Conservation (phyloP, 202 grass and related monocot genomes). For the Elaeis oleifera region DNA sequence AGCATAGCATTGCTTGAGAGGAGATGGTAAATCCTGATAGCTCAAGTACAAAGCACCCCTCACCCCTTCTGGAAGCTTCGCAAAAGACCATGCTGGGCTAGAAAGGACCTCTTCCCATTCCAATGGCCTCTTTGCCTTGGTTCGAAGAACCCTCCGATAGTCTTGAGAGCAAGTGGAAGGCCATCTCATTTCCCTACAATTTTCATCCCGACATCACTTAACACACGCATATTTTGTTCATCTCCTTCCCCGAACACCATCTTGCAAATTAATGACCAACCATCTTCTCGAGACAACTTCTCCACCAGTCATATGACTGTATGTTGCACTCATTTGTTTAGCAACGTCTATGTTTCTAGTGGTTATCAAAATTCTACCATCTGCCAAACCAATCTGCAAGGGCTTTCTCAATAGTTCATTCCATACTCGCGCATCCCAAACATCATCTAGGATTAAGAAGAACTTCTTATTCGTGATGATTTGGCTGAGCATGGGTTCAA, state of each 20-base stretch:
- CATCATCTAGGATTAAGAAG: background rate
- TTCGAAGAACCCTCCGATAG: background rate
- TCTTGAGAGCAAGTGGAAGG: background rate
- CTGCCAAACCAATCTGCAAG: background rate
- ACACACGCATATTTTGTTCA: background rate
- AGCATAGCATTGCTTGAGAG: conserved; percentile 36
- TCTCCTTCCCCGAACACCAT: background rate
- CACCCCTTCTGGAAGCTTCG: background rate
- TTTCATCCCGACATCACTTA: background rate
- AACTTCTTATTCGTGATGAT: background rate
- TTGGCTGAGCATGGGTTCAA: background rate
- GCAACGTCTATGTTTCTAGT: background rate
- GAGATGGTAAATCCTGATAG: conserved; percentile 11
- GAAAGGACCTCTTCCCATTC: background rate
- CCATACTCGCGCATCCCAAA: background rate
- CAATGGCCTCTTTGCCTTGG: background rate
- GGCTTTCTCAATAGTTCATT: background rate
- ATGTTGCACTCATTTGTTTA: background rate
- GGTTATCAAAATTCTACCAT: background rate
- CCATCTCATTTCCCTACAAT: background rate
- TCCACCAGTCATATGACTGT: background rate
- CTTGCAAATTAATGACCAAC: background rate
- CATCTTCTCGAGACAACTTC: background rate
- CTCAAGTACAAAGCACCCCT: background rate
- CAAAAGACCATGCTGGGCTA: background rate